phyloP scores from a whole-genome alignment of 139 green algal genomes.

The Klebsormidium nitens region DNA sequence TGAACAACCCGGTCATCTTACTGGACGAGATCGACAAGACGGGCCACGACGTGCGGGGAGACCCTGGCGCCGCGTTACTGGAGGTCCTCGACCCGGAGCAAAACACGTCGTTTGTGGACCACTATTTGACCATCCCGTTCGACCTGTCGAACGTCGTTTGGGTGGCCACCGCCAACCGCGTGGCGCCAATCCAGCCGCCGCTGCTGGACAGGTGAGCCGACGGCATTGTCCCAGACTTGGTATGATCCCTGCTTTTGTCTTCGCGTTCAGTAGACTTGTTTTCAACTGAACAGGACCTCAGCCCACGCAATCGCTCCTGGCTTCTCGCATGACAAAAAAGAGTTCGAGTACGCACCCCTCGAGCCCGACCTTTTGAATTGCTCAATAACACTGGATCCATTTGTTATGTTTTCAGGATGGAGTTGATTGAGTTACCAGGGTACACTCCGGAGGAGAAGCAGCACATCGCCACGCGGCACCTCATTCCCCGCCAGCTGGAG shows the following conservation, averaged over 20 bases:
- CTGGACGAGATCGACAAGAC: slow-evolving; percentile 58
- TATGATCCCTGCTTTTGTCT: background rate
- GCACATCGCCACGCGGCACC: slow-evolving; percentile 41
- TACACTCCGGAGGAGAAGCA: slow-evolving; percentile 57
- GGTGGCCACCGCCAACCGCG: slow-evolving; percentile 45
- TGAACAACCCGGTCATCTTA: slow-evolving; percentile 51
- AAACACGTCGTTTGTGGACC: slow-evolving; percentile 51
- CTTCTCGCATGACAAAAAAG: no score
- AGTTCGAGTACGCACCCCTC: no score
- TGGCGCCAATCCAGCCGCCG: slow-evolving; percentile 30
- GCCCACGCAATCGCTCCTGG: no score
- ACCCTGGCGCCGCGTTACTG: slow-evolving; percentile 45
- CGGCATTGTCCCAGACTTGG: no score
- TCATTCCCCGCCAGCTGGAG: slow-evolving; percentile 48
- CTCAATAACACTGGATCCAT: no score
- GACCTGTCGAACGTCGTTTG: slow-evolving; percentile 50
- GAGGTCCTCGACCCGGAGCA: slow-evolving; percentile 58
- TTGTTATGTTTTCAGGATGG: no score
- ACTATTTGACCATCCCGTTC: slow-evolving; percentile 48
- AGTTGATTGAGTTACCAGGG: slow-evolving; percentile 48
- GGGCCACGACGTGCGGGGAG: slow-evolving; percentile 36
- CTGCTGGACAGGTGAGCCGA: slow-evolving; percentile 44
- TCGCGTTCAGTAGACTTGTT: no score
- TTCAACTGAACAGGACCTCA: no score
- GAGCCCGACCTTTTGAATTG: slow-evolving; percentile 7